phyloP scores from a whole-genome alignment of 1,139 yeast species.

The Candida sp. region DNA sequence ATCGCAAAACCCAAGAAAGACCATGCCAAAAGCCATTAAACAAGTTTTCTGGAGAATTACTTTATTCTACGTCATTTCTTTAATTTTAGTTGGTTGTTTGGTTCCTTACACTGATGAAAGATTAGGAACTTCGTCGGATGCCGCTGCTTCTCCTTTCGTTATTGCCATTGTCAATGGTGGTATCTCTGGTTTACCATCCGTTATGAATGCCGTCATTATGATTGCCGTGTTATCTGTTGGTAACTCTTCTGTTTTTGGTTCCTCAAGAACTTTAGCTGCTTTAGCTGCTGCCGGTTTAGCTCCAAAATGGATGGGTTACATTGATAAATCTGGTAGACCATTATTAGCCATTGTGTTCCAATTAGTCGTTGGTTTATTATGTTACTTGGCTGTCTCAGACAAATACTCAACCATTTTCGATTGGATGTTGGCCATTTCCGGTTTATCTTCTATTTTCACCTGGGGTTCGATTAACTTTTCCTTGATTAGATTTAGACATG shows the following conservation, averaged over 20 bases:
- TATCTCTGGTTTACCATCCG: constrained; percentile 42
- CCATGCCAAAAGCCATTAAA: constrained; percentile 43
- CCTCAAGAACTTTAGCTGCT: constrained; percentile 80
- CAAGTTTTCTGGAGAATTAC: constrained; percentile 48
- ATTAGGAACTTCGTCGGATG: constrained; percentile 35
- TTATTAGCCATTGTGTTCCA: constrained; percentile 60
- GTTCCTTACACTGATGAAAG: constrained; percentile 35
- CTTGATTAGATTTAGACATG: constrained; percentile 77
- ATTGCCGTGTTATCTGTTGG: constrained; percentile 48
- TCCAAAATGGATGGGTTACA: constrained; percentile 68
- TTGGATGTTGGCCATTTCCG: constrained; percentile 84
- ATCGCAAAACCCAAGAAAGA: constrained; percentile 36
- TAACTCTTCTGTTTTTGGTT: constrained; percentile 60
- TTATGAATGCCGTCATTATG: constrained; percentile 47
- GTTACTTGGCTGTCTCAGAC: constrained; percentile 69
- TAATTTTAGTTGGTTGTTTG: constrained; percentile 40
- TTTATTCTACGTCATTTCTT: constrained; percentile 40
- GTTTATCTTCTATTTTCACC: constrained; percentile 79
- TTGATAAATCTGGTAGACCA: constrained; percentile 76
- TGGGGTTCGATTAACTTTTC: constrained; percentile 80
- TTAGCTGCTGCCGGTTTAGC: constrained; percentile 81
- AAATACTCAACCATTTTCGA: constrained; percentile 65
- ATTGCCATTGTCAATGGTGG: constrained; percentile 43
- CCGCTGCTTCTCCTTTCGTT: constrained; percentile 48
- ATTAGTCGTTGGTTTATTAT: constrained; percentile 59